Conservation (phyloP, 768 basidiomycete species). For the Phaeotremella fagi region DNA sequence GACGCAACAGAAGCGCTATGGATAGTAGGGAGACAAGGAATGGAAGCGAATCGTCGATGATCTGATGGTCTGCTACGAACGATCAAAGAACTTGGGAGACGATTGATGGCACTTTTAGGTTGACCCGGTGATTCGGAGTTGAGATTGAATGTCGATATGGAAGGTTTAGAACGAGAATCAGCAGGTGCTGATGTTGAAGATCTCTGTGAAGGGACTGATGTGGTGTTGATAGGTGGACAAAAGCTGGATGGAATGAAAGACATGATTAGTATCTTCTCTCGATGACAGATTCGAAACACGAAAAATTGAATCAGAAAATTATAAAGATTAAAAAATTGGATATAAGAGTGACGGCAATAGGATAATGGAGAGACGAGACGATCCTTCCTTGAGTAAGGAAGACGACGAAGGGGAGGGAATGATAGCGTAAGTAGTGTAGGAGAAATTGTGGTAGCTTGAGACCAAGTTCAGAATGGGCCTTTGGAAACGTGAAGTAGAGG, state of each 20-base stretch:
- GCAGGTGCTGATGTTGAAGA: background rate
- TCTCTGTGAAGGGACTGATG: slow-evolving; percentile 8
- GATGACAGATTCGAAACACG: too few relatives aligned
- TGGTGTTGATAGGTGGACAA: background rate
- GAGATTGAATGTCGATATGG: background rate
- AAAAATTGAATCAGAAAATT: too few relatives aligned
- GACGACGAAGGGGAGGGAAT: too few relatives aligned
- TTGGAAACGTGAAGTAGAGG: too few relatives aligned
- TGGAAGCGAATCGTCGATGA: background rate
- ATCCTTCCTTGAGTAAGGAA: too few relatives aligned
- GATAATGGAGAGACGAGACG: too few relatives aligned
- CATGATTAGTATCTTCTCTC: background rate
- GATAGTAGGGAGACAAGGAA: slow-evolving; percentile 10
- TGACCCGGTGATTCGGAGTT: background rate
- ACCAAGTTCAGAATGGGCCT: too few relatives aligned
- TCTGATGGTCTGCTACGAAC: background rate
- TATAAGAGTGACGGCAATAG: too few relatives aligned
- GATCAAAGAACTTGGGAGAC: background rate
- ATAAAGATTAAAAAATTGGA: too few relatives aligned
- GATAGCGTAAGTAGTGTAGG: too few relatives aligned
- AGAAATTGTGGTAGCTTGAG: too few relatives aligned
- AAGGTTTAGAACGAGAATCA: background rate
- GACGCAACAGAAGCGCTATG: slow-evolving; percentile 11
- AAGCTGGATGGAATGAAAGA: background rate
- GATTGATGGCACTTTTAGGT: slow-evolving; percentile 4